These are phyloP conservation scores for Colletotrichum sp. DNA, from an alignment of 2,329 filamentous ascomycete genomes.

Conservation along the genomic window DNA sequence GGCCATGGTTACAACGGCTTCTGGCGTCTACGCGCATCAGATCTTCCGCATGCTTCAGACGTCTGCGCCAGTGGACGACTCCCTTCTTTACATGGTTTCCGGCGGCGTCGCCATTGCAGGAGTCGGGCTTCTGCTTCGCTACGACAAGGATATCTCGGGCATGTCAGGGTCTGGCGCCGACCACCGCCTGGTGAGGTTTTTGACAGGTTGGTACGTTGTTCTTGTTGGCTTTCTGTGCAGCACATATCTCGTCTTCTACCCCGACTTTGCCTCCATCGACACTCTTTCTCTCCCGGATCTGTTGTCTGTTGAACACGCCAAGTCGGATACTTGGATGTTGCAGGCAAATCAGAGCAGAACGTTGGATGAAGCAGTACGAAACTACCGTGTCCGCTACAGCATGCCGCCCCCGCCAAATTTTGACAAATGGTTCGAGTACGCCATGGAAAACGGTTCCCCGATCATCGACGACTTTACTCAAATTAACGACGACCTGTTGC, in stretches of 20 bases:
- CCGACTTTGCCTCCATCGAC: neutral
- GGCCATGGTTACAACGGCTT: slow-evolving; percentile 27
- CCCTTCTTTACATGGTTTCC: neutral
- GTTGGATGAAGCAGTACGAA: slow-evolving; percentile 36
- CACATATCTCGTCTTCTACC: slow-evolving; percentile 16
- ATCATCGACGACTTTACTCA: slow-evolving; percentile 80
- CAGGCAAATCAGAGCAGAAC: slow-evolving; percentile 25
- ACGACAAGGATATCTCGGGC: slow-evolving; percentile 7
- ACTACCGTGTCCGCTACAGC: slow-evolving; percentile 52
- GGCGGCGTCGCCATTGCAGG: slow-evolving; percentile 1
- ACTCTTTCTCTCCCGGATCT: neutral
- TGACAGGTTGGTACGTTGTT: slow-evolving; percentile 15
- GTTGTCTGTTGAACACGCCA: slow-evolving; percentile 7
- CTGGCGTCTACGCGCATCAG: slow-evolving; percentile 27
- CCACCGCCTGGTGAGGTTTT: neutral
- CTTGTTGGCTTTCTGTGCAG: slow-evolving; percentile 13
- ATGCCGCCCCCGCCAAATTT: slow-evolving; percentile 78
- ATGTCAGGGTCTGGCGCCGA: neutral
- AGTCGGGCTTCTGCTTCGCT: slow-evolving; percentile 20
- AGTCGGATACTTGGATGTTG: slow-evolving; percentile 20
- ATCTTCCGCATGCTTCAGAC: slow-evolving; percentile 7
- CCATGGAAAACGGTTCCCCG: slow-evolving; percentile 65
- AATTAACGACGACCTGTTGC: slow-evolving; percentile 73
- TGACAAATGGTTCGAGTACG: slow-evolving; percentile 81
- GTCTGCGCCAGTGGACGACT: neutral